Evolutionary conservation across 331 rosid genomes (phyloP), one percentile per base, ranked within the genome.

Genomic region (Quercus tomentella): DNA sequence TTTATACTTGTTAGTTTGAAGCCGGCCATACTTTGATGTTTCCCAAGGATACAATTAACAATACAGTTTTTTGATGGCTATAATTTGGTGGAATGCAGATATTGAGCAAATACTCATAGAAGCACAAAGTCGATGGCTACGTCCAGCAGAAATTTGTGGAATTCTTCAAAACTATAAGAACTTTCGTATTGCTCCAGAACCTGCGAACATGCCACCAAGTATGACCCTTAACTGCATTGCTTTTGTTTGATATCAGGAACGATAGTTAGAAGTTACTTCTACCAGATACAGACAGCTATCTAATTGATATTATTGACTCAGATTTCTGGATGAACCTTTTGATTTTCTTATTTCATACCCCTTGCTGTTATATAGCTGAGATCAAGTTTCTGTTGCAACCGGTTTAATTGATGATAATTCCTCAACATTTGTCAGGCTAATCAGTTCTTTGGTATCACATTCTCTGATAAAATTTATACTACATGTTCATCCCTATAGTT

Each of bases 81-180:
- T 77, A 7, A 72, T 85, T 14, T 71, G 45, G 49, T 81, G 84
- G 77, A 65, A 72, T 76, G 81, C 91, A 94, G 97, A 84, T 87
- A 84, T 92, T 80, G 71, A 79, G 70, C 94, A 89, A 70, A 88
- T 90, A 74, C 81, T 85, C 35, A 9, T 70, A 8, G 94, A 94
- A 86, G 98, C 97, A 41, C 92, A 92, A 26, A 84, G 88, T 79
- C 91, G 98, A 83, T 94, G 98, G 98, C 80, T 94, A 28, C 98
- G 97, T 35, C 97, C 97, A 18, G 94, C 91, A 70, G 96, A 94
- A 81, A 90, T 94, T 75, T 94, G 97, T 68, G 91, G 83, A 88
- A 89, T 94, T 85, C 97, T 94, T 63, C 79, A 77, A 61, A 94
- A 94, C 65, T 83, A 84, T 77, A 75, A 72, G 6, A 80, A 61